Percentiles rank a stretch among this genome's conserved stretches.
phyloP scores from a whole-genome alignment of 2,329 filamentous ascomycete genomes.

The Ascochyta fabae region DNA sequence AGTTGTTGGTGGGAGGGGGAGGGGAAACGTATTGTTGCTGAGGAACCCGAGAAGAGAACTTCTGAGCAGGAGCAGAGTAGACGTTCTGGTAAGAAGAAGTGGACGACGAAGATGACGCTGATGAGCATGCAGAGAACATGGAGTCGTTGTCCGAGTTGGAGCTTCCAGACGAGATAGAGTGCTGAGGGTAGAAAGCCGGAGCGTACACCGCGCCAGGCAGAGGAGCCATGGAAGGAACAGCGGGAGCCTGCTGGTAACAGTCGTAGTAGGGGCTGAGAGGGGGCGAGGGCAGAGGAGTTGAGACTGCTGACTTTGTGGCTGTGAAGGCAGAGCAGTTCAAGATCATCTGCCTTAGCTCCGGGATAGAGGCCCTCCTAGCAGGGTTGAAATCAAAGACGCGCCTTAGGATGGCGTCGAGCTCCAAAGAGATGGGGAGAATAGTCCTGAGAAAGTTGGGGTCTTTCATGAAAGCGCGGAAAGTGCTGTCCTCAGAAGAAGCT shows the following conservation, averaged over 20 bases:
- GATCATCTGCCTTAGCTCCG: slow-evolving; percentile 80
- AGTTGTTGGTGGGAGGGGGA: slow-evolving; percentile 41
- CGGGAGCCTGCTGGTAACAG: slow-evolving; percentile 39
- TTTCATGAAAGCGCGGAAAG: slow-evolving; percentile 88
- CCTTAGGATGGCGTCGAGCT: slow-evolving; percentile 85
- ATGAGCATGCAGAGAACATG: slow-evolving; percentile 49
- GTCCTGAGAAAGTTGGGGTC: slow-evolving; percentile 87
- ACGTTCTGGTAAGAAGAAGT: slow-evolving; percentile 45
- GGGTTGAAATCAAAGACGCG: slow-evolving; percentile 89
- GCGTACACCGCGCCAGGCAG: slow-evolving; percentile 42
- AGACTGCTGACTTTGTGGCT: slow-evolving; percentile 51
- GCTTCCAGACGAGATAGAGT: slow-evolving; percentile 47
- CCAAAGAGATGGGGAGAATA: slow-evolving; percentile 88
- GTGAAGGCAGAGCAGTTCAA: slow-evolving; percentile 78
- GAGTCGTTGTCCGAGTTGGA: slow-evolving; percentile 50
- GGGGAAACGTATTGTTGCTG: slow-evolving; percentile 49
- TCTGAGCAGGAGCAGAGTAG: slow-evolving; percentile 33
- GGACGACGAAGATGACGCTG: slow-evolving; percentile 46
- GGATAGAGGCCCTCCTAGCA: slow-evolving; percentile 78
- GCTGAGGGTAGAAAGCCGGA: slow-evolving; percentile 36
- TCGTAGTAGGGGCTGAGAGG: slow-evolving; percentile 50
- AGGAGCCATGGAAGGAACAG: slow-evolving; percentile 41
- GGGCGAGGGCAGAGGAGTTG: slow-evolving; percentile 52
- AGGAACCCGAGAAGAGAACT: slow-evolving; percentile 35
- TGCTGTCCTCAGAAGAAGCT: slow-evolving; percentile 90